Evolutionary conservation across 2,329 filamentous ascomycete species (phyloP).

Genomic region (Aspergillus pseudonomiae): DNA sequence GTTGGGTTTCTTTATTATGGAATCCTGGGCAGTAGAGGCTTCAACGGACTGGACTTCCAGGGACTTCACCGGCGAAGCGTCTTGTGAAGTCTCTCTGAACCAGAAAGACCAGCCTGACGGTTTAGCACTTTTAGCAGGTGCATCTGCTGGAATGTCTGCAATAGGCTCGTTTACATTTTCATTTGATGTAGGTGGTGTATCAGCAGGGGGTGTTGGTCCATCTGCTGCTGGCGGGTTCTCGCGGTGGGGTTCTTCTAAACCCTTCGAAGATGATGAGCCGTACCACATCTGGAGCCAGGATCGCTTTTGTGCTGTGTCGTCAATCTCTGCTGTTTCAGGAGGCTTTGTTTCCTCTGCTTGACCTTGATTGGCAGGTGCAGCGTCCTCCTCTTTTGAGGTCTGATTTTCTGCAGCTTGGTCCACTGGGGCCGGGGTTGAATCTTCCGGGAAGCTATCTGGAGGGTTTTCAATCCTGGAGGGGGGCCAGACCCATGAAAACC

Average conservation of each 20-base stretch:
- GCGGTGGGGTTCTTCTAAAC: constrained; percentile 26
- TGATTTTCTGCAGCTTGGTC: constrained; percentile 14
- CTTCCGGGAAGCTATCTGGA: constrained; percentile 7
- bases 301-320: constrained; percentile 36
- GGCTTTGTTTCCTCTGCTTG: constrained; percentile 16
- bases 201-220: constrained; percentile 14
- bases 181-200: constrained; percentile 14
- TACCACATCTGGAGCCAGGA: constrained; percentile 52
- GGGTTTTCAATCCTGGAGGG: constrained; percentile 18
- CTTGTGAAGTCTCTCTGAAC: constrained; percentile 39
- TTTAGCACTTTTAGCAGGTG: constrained; percentile 24
- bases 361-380: constrained; percentile 11
- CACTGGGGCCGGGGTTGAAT: constrained; percentile 19
- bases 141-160: constrained; percentile 24
- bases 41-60: constrained; percentile 32
- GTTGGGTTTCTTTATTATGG: constrained; percentile 20
- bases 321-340: constrained; percentile 16
- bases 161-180: constrained; percentile 23
- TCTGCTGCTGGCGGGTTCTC: constrained; percentile 19
- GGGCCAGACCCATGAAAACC: constrained; percentile 44
- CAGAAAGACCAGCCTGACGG: constrained; percentile 47
- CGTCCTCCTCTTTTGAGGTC: constrained; percentile 17
- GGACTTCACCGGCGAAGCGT: constrained; percentile 25
- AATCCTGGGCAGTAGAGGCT: constrained; percentile 24
- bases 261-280: constrained; percentile 30